These are phyloP conservation scores for Calonectria henricotiae DNA, from an alignment of 2,329 filamentous ascomycete genomes.

Conservation along the genomic window DNA sequence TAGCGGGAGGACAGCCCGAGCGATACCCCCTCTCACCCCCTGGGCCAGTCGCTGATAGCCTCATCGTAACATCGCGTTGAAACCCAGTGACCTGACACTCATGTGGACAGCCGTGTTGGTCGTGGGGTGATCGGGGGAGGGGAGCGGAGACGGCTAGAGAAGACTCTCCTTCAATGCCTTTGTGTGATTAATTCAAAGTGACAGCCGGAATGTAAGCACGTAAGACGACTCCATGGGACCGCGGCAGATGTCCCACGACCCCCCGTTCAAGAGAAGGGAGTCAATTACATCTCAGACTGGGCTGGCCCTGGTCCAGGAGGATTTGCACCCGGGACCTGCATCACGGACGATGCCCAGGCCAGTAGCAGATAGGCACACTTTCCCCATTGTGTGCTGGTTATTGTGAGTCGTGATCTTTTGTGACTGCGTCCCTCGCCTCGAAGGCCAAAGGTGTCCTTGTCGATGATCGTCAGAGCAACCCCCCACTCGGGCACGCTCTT, in stretches of 20 bases:
- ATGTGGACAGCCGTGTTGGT: slow-evolving; percentile 49
- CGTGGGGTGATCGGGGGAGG: slow-evolving; percentile 23
- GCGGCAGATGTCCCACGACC: no score
- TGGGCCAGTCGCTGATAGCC: slow-evolving; percentile 19
- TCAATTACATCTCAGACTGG: not conserved
- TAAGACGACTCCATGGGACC: not conserved
- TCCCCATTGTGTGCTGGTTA: not conserved
- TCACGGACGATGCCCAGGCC: slow-evolving; percentile 41
- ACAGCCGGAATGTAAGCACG: no score
- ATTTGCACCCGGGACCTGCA: slow-evolving; percentile 49
- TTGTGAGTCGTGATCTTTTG: slow-evolving; percentile 5
- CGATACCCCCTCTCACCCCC: slow-evolving; percentile 16
- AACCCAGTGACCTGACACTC: slow-evolving; percentile 50
- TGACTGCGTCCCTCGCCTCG: not conserved
- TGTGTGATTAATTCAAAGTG: not conserved
- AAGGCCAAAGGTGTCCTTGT: slow-evolving; percentile 7
- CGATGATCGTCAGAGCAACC: slow-evolving; percentile 15
- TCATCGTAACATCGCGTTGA: slow-evolving; percentile 25
- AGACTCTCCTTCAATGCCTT: not conserved
- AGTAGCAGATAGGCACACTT: not conserved
- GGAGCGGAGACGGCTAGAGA: slow-evolving; percentile 1
- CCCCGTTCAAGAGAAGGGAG: not conserved
- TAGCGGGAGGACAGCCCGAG: slow-evolving; percentile 20
- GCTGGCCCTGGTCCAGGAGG: slow-evolving; percentile 30
- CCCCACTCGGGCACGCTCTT: slow-evolving; percentile 7